Evolutionary conservation across 2,329 filamentous ascomycete genomes (phyloP).

Genomic region (Fusarium stilboides): DNA sequence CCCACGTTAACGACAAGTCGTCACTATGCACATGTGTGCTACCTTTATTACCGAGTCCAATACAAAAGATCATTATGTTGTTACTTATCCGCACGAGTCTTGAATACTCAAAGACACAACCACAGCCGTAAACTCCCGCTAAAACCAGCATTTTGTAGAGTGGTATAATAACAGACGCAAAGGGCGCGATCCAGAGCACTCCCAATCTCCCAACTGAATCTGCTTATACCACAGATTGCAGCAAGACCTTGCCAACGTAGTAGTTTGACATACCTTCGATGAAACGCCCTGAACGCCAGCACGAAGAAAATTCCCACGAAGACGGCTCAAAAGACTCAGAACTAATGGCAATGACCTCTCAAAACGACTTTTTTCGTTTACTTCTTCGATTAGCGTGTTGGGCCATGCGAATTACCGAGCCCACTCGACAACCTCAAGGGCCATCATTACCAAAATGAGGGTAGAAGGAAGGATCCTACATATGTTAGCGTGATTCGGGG

Average conservation of each 20-base stretch:
- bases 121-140: conserved; percentile 20
- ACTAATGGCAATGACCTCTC: background rate
- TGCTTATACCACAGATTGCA: background rate
- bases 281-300: conserved; percentile 22
- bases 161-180: conserved; percentile 4
- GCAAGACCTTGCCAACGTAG: conserved; percentile 3
- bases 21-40: background rate
- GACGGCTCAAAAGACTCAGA: conserved; percentile 3
- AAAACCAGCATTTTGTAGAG: background rate
- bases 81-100: background rate
- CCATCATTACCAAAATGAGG: conserved; percentile 89
- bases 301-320: conserved; percentile 6
- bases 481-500: conserved; percentile 49
- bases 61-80: conserved; percentile 4
- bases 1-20: conserved; percentile 3
- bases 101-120: background rate
- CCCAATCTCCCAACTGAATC: background rate
- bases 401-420: conserved; percentile 59
- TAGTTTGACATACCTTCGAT: background rate
- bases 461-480: conserved; percentile 92
- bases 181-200: conserved; percentile 3
- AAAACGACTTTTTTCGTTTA: background rate
- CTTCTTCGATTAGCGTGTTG: background rate
- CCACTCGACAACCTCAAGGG: conserved; percentile 94
- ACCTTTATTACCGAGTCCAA: background rate